These are phyloP conservation scores for Cyclospora cayetanensis DNA, from an alignment of 169 alveolate genomes.

Conservation along the genomic window DNA sequence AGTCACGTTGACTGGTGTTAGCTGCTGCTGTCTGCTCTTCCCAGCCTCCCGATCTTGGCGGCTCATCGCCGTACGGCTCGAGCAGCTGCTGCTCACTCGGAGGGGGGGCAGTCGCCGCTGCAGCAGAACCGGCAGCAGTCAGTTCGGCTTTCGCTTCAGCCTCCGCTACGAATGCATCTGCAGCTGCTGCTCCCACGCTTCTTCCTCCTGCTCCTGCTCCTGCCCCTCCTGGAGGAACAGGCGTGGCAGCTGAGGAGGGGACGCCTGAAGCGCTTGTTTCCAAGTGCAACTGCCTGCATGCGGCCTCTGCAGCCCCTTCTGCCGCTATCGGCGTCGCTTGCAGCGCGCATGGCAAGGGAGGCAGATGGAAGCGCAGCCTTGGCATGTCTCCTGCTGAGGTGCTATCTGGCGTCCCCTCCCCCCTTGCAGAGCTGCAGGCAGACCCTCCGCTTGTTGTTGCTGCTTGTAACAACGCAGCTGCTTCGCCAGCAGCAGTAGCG, in stretches of 20 bases:
- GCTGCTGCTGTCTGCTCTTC: too few relatives aligned
- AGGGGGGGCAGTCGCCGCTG: constrained; percentile 7
- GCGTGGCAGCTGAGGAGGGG: constrained; percentile 40
- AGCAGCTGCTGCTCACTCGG: too few relatives aligned
- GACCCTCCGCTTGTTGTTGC: constrained; percentile 45
- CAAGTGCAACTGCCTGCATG: neutral
- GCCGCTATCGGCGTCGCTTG: constrained; percentile 36
- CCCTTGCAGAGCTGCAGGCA: neutral
- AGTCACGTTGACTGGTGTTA: too few relatives aligned
- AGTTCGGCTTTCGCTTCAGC: too few relatives aligned
- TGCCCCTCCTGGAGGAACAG: neutral
- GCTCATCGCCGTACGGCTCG: too few relatives aligned
- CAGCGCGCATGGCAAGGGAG: constrained; percentile 1
- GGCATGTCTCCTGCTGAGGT: neutral
- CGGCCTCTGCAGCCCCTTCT: constrained; percentile 25
- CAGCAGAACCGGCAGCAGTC: constrained; percentile 16
- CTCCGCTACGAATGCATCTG: constrained; percentile 26
- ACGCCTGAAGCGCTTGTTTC: constrained; percentile 1
- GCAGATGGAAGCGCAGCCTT: constrained; percentile 8
- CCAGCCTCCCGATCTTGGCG: too few relatives aligned
- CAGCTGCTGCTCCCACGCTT: neutral
- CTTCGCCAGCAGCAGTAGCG: neutral
- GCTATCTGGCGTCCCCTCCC: neutral
- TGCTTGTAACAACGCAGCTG: constrained; percentile 4
- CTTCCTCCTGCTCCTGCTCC: constrained; percentile 26